Conservation (phyloP, 106 monocot species). For the Narthecium ossifragum region DNA sequence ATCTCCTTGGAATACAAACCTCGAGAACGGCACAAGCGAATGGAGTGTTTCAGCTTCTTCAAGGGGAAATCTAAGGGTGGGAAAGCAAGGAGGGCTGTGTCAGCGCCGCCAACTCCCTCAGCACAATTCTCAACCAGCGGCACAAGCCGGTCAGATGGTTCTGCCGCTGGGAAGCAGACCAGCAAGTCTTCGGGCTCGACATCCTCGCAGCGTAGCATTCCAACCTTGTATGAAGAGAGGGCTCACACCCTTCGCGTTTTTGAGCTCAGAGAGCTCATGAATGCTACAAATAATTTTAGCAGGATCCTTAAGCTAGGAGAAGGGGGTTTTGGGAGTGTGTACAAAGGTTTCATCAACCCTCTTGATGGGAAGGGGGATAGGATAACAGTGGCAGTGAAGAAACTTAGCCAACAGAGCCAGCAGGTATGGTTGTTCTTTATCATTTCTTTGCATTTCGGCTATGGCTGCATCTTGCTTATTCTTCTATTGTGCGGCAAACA, state of each 20-base stretch:
- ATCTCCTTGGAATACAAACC: no score
- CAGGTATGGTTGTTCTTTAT: conserved; percentile 24
- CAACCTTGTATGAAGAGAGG: conserved; percentile 43
- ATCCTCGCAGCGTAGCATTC: conserved; percentile 41
- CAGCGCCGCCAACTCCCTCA: conserved; percentile 2
- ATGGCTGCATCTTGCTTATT: no score
- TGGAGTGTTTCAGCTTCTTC: conserved; percentile 39
- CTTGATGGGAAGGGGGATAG: conserved; percentile 20
- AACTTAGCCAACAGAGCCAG: conserved; percentile 31
- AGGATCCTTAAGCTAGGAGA: conserved; percentile 44
- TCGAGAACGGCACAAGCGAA: no score
- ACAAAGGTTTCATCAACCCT: conserved; percentile 33
- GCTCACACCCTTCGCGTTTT: conserved; percentile 29
- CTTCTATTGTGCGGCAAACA: no score
- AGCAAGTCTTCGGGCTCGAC: conserved; percentile 40
- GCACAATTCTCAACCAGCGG: conserved; percentile 12
- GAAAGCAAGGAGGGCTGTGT: background rate
- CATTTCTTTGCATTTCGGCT: background rate
- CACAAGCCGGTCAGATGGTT: conserved; percentile 17
- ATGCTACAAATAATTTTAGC: conserved; percentile 47
- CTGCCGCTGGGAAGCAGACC: conserved; percentile 14
- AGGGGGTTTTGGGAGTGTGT: conserved; percentile 59
- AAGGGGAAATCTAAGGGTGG: conserved; percentile 7
- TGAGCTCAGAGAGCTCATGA: conserved; percentile 28
- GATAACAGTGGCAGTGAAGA: conserved; percentile 41